A percentile compares a stretch with the other conserved stretches of the same genome.
Evolutionary conservation across 768 basidiomycete species (phyloP).

Genomic region (Rhizopogon rudus): DNA sequence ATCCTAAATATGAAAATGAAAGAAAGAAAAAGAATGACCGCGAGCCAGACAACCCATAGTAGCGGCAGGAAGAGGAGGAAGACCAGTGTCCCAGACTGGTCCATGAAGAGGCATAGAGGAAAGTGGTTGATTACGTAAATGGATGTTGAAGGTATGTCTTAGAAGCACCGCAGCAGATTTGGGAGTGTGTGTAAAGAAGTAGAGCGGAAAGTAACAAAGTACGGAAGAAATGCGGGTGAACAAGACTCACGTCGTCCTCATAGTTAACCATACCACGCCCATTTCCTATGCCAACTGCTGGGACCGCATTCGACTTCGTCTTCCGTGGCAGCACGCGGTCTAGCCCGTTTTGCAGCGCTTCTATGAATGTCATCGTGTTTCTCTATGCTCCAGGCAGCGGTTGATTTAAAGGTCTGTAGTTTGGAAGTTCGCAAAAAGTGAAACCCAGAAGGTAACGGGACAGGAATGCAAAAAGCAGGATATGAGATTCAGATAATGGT

Average conservation of each 20-base stretch:
- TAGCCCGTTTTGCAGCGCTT: slow-evolving; percentile 23
- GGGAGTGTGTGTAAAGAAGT: slow-evolving; percentile 9
- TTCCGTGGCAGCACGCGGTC: slow-evolving; percentile 24
- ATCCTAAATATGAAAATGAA: slow-evolving; percentile 5
- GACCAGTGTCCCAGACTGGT: slow-evolving; percentile 45
- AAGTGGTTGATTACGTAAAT: slow-evolving; percentile 28
- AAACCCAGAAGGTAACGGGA: neutral
- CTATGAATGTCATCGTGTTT: slow-evolving; percentile 22
- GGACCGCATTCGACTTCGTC: slow-evolving; percentile 8
- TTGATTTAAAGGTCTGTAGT: neutral
- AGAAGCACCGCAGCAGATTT: slow-evolving; percentile 9
- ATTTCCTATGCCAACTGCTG: slow-evolving; percentile 53
- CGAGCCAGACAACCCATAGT: slow-evolving; percentile 62
- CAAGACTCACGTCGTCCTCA: slow-evolving; percentile 66
- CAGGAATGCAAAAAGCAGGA: neutral
- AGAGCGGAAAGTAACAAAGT: slow-evolving; percentile 10
- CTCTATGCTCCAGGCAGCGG: neutral
- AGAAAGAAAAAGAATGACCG: slow-evolving; percentile 39
- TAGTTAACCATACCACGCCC: slow-evolving; percentile 56
- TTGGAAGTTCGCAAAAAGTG: neutral
- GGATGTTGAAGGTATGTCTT: slow-evolving; percentile 10
- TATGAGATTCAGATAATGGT: slow-evolving; percentile 1
- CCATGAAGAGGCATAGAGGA: slow-evolving; percentile 29
- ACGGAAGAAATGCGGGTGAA: neutral
- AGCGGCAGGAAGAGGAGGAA: slow-evolving; percentile 65